Conservation (phyloP, 306 rosid genomes). For the Citrullus colocynthis region DNA sequence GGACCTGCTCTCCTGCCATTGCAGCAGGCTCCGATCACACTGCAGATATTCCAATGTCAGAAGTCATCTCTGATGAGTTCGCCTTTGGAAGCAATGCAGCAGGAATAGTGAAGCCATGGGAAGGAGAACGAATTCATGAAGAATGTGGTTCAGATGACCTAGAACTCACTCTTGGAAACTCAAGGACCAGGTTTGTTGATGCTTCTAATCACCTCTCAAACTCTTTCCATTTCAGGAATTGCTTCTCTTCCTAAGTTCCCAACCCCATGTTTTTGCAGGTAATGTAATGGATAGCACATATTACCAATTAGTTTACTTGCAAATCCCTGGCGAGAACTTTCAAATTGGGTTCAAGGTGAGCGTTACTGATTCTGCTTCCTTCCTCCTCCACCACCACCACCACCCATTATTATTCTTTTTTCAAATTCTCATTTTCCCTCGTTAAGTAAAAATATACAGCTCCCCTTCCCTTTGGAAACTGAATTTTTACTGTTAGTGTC, state of each 20-base stretch:
- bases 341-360: constrained; percentile 5
- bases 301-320: background rate
- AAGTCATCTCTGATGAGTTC: constrained; percentile 60
- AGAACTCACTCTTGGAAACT: constrained; percentile 86
- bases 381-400: background rate
- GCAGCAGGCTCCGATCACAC: constrained; percentile 64
- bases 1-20: constrained; percentile 79
- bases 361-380: background rate
- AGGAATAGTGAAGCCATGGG: constrained; percentile 75
- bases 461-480: background rate
- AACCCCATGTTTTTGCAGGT: background rate
- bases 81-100: constrained; percentile 61
- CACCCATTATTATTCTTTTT: background rate
- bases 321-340: background rate
- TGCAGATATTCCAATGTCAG: constrained; percentile 72
- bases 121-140: constrained; percentile 82
- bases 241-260: background rate
- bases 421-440: background rate
- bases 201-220: background rate
- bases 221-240: background rate
- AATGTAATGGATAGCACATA: background rate
- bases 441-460: background rate
- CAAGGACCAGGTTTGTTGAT: constrained; percentile 51
- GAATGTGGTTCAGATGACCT: constrained; percentile 69
- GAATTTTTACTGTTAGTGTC: background rate